These are phyloP conservation scores for Xylariales sp. DNA, from an alignment of 2,329 filamentous ascomycete species.

Conservation along the genomic window DNA sequence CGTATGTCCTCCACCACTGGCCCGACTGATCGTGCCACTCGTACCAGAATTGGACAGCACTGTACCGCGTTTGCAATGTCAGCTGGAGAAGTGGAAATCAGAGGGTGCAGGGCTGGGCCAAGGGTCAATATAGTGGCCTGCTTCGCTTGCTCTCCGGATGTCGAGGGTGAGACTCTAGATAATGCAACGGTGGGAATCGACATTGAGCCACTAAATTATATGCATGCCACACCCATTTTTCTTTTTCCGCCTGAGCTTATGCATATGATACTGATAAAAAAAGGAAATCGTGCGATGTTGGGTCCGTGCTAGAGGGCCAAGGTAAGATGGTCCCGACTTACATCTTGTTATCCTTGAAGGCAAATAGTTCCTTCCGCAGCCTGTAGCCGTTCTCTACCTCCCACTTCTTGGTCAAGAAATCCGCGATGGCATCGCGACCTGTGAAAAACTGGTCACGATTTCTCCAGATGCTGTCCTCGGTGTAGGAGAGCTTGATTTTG, in stretches of 20 bases:
- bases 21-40: conserved; percentile 67
- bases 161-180: too few relatives aligned
- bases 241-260: too few relatives aligned
- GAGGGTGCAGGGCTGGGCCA: too few relatives aligned
- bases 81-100: too few relatives aligned
- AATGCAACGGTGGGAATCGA: too few relatives aligned
- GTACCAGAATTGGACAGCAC: conserved; percentile 86
- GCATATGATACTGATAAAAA: conserved; percentile 44
- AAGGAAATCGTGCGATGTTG: neutral
- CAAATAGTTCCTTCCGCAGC: conserved; percentile 79
- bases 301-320: neutral
- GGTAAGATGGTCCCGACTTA: neutral
- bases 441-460: conserved; percentile 68
- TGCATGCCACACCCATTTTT: too few relatives aligned
- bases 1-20: conserved; percentile 86
- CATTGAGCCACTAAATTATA: too few relatives aligned
- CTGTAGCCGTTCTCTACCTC: conserved; percentile 65
- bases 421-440: conserved; percentile 63
- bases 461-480: conserved; percentile 72
- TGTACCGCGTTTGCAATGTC: too few relatives aligned
- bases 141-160: too few relatives aligned
- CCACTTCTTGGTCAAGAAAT: conserved; percentile 73
- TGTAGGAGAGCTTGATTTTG: conserved; percentile 68
- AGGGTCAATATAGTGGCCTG: too few relatives aligned
- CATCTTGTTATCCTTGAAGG: conserved; percentile 64